Evolutionary conservation across 495 filamentous ascomycete genomes (phyloP).

Genomic region (Aspergillus cristatus): DNA sequence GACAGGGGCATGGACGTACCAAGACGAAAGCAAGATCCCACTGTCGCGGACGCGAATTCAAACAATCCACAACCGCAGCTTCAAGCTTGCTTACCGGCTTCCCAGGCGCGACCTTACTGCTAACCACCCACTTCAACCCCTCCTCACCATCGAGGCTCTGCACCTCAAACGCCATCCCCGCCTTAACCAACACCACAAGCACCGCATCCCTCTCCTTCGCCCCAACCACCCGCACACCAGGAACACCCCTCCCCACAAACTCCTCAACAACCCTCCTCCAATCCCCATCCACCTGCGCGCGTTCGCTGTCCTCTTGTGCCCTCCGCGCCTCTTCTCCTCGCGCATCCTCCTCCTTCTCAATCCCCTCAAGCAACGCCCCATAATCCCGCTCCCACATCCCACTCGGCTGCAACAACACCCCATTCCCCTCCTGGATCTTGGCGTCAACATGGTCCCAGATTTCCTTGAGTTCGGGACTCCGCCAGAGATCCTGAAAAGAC

Average conservation of each 20-base stretch:
- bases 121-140: slow-evolving; percentile 26
- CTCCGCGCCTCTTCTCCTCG: slow-evolving; percentile 16
- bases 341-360: slow-evolving; percentile 13
- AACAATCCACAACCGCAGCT: slow-evolving; percentile 20
- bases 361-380: slow-evolving; percentile 22
- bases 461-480: slow-evolving; percentile 23
- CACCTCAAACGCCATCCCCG: slow-evolving; percentile 27
- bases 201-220: slow-evolving; percentile 15
- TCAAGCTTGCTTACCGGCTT: slow-evolving; percentile 25
- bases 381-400: slow-evolving; percentile 38
- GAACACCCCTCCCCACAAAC: slow-evolving; percentile 15
- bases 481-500: slow-evolving; percentile 28
- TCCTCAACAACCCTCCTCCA: slow-evolving; percentile 25
- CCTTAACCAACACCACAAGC: slow-evolving; percentile 21
- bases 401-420: slow-evolving; percentile 26
- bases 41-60: slow-evolving; percentile 28
- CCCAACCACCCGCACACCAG: slow-evolving; percentile 21
- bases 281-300: slow-evolving; percentile 20
- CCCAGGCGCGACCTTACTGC: slow-evolving; percentile 12
- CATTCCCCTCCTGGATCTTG: slow-evolving; percentile 26
- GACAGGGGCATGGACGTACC: slow-evolving; percentile 17
- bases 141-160: slow-evolving; percentile 9
- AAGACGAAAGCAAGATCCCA: slow-evolving; percentile 37
- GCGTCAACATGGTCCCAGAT: slow-evolving; percentile 29
- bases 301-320: slow-evolving; percentile 21